Conservation (phyloP, 805 yeast species). For the Cyberlindnera nakhonratchasimensis region DNA sequence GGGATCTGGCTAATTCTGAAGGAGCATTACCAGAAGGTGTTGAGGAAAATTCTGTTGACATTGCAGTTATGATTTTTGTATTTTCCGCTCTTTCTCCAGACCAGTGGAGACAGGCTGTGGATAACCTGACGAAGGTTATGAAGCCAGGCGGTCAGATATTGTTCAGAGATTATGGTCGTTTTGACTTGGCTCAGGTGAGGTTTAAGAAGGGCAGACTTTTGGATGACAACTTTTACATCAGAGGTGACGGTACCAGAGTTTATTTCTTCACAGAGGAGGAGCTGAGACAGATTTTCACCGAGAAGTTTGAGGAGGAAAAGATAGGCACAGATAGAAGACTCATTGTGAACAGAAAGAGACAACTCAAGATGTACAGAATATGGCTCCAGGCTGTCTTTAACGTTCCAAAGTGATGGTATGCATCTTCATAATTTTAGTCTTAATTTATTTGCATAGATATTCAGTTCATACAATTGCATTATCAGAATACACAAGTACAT, state of each 20-base stretch:
- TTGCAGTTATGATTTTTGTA: slow-evolving; percentile 92
- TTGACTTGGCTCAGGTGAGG: slow-evolving; percentile 92
- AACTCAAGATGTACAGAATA: slow-evolving; percentile 91
- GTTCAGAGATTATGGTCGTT: slow-evolving; percentile 93
- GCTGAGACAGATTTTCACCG: slow-evolving; percentile 65
- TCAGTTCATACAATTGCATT: slow-evolving; percentile 1
- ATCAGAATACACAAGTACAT: not conserved
- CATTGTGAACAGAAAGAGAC: slow-evolving; percentile 87
- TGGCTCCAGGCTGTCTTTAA: slow-evolving; percentile 94
- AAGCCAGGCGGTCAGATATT: slow-evolving; percentile 92
- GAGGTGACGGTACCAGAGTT: slow-evolving; percentile 98
- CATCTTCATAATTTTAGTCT: not conserved
- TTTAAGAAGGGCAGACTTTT: slow-evolving; percentile 83
- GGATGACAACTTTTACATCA: slow-evolving; percentile 90
- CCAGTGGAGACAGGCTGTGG: slow-evolving; percentile 83
- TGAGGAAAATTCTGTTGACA: slow-evolving; percentile 77
- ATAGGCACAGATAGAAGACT: slow-evolving; percentile 90
- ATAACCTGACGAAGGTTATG: slow-evolving; percentile 63
- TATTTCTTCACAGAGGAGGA: slow-evolving; percentile 97
- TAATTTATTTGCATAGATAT: not conserved
- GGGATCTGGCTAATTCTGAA: slow-evolving; percentile 87
- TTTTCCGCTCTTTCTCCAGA: slow-evolving; percentile 88
- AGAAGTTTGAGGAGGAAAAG: slow-evolving; percentile 60
- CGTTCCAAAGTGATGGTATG: slow-evolving; percentile 27
- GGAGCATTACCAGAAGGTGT: slow-evolving; percentile 79